These are phyloP conservation scores for Trifolium repens DNA, from an alignment of 306 rosid genomes.

Conservation along the genomic window DNA sequence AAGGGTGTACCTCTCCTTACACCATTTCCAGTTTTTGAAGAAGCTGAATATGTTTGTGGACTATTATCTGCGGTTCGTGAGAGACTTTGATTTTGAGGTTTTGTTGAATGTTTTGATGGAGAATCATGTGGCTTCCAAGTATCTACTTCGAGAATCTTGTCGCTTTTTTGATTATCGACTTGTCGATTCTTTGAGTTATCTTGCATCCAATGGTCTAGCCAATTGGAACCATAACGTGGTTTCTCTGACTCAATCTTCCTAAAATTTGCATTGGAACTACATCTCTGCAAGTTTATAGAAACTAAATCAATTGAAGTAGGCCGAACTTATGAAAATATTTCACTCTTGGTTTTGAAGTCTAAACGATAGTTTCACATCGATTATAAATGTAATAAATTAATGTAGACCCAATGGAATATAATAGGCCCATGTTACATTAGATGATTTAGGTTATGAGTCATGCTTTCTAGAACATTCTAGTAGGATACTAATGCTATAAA, in stretches of 20 bases:
- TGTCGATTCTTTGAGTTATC: constrained; percentile 56
- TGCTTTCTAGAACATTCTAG: too few relatives aligned
- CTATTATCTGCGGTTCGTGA: constrained; percentile 65
- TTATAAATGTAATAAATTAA: too few relatives aligned
- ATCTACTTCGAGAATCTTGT: constrained; percentile 95
- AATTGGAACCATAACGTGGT: constrained; percentile 50
- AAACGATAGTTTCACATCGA: too few relatives aligned
- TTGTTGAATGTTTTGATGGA: constrained; percentile 60
- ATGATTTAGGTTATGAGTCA: too few relatives aligned
- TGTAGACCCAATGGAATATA: too few relatives aligned
- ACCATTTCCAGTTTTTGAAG: constrained; percentile 64
- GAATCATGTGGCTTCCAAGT: constrained; percentile 88
- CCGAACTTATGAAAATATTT: too few relatives aligned
- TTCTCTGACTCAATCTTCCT: constrained; percentile 58
- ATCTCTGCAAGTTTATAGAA: constrained; percentile 59
- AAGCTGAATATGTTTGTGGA: constrained; percentile 70
- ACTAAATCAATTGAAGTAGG: background rate
- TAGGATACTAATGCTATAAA: too few relatives aligned
- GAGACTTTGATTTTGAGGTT: constrained; percentile 48
- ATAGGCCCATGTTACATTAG: too few relatives aligned
- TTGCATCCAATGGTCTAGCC: constrained; percentile 89
- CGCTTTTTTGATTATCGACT: constrained; percentile 58
- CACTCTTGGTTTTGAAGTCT: too few relatives aligned
- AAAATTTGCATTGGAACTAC: constrained; percentile 74
- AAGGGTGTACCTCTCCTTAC: constrained; percentile 58